Evolutionary conservation across 192 early-diverging fungal species (phyloP).

Genomic region (Oehlia diaphana): DNA sequence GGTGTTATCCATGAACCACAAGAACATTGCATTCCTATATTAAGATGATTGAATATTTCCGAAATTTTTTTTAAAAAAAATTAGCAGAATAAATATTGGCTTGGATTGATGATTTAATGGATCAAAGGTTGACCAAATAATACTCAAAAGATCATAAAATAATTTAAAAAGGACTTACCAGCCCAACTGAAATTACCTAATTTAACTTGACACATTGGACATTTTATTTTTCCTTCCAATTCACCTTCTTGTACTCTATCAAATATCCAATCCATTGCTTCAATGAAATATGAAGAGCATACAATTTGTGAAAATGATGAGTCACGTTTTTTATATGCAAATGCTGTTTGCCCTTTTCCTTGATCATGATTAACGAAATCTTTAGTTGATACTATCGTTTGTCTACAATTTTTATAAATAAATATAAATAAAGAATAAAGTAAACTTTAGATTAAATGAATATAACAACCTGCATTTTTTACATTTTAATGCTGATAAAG

Average conservation of each 20-base stretch:
- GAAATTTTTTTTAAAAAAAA: no score
- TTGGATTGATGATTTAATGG: no score
- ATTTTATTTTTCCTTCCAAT: constrained; percentile 69
- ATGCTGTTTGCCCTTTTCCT: constrained; percentile 70
- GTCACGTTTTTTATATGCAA: constrained; percentile 74
- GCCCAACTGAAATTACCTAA: constrained; percentile 83
- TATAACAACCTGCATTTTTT: constrained; percentile 24
- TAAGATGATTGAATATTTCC: not conserved
- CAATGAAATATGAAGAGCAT: constrained; percentile 81
- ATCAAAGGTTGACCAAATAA: not conserved
- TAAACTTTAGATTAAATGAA: not conserved
- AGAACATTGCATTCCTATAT: constrained; percentile 62
- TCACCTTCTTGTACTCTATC: constrained; percentile 40
- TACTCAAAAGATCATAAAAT: not conserved
- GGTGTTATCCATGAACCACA: constrained; percentile 83
- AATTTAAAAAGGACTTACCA: constrained; percentile 36
- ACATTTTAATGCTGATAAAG: constrained; percentile 11
- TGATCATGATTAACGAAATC: constrained; percentile 69
- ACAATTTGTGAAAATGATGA: constrained; percentile 20
- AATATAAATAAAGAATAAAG: not conserved
- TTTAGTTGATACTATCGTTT: constrained; percentile 57
- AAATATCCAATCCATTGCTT: constrained; percentile 85
- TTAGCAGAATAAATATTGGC: no score
- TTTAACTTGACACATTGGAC: constrained; percentile 79
- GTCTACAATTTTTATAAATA: constrained; percentile 33